Evolutionary conservation across 2,329 filamentous ascomycete species (phyloP), one percentile per base, ranked within the genome.

Genomic region (Cryoendolithus antarcticus): DNA sequence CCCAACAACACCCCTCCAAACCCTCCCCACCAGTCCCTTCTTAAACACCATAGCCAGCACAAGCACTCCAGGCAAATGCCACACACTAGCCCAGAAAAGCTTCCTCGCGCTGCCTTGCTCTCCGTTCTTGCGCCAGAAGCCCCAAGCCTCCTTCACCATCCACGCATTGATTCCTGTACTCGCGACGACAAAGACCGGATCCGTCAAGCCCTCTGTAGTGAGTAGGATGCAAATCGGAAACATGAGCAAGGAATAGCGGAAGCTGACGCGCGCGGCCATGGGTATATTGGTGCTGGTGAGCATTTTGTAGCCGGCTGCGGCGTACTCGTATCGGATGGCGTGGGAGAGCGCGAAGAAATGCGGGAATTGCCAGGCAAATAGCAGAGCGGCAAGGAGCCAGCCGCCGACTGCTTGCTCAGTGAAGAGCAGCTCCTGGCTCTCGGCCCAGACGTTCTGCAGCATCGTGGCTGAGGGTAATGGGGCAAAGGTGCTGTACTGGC

Each of bases 341-440:
- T 89, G 93, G 34, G 83, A 88, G 13, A 98, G 70, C 1, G 88
- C 82, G 72, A 95, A 96, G 67, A 98, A 98, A 63, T 98, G 91
- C 3, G 91, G 86, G 56, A 98, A 96, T 57, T 98, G 89, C 91
- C 91, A 98, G 9, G 86, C 82, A 49, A 94, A 93, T 4, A 98
- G 68, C 5, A 96, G 65, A 0, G 72, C 77, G 1, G 85, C 89
- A 9, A 95, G 68, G 1, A 96, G 65, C 91, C 91, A 98, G 3
- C 89, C 91, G 4, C 91, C 91, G 8, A 53, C 50, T 4, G 58
- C 57, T 37, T 57, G 52, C 19, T 55, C 49, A 1, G 56, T 57
- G 43, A 60, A 58, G 9, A 61, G 49, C 4, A 61, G 44, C 36
- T 59, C 56, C 31, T 53, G 45, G 4, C 50, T 44, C 39, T 61